Percentiles rank a stretch among this genome's conserved stretches.
These are phyloP conservation scores for Mycena epipterygia DNA, from an alignment of 768 basidiomycete genomes.

Conservation along the genomic window DNA sequence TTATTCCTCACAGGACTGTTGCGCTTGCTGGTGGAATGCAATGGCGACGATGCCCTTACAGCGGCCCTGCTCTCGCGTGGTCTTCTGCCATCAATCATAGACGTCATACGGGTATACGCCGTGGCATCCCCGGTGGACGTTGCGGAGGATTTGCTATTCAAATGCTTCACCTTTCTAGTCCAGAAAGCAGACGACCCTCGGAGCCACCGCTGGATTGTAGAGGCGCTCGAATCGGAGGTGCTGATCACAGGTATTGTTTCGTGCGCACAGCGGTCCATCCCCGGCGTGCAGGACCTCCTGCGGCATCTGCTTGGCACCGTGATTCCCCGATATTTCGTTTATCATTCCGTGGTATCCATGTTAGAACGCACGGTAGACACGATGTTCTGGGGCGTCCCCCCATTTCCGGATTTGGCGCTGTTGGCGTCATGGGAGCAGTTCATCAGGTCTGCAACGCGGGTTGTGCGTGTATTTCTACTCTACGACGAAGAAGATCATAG, in stretches of 20 bases:
- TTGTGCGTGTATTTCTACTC: neutral
- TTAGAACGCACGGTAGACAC: neutral
- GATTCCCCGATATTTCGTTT: neutral
- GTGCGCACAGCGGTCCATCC: neutral
- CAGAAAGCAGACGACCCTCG: too few relatives aligned
- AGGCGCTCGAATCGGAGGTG: neutral
- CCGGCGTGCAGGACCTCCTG: neutral
- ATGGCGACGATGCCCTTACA: too few relatives aligned
- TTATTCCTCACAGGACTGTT: too few relatives aligned
- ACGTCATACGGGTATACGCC: too few relatives aligned
- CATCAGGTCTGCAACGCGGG: neutral
- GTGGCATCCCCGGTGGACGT: too few relatives aligned
- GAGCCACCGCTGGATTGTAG: neutral
- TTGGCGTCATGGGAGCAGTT: neutral
- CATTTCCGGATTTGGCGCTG: neutral
- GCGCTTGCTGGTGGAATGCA: too few relatives aligned
- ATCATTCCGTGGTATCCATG: neutral
- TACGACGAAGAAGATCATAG: neutral
- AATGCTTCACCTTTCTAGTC: too few relatives aligned
- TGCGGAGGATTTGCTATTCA: too few relatives aligned
- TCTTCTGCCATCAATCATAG: too few relatives aligned
- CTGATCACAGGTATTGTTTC: neutral
- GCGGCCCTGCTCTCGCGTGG: too few relatives aligned
- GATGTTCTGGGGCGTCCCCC: too few relatives aligned
- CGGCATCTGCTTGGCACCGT: neutral